phyloP scores from a whole-genome alignment of 257 asterid genomes.

The Solanum appendiculatum region DNA sequence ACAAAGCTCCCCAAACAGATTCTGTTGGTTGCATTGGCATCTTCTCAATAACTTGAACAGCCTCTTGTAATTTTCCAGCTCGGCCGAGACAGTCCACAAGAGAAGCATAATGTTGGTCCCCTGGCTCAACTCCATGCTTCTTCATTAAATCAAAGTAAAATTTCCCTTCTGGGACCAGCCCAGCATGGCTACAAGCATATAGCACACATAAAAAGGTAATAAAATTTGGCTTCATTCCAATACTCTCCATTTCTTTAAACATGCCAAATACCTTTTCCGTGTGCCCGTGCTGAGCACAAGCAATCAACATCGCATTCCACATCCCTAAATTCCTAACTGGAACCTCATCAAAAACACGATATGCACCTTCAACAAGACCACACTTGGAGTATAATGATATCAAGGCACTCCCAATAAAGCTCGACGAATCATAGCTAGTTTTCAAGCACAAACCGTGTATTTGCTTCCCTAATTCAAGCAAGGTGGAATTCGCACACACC shows the following conservation, averaged over 20 bases:
- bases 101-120: constrained; percentile 73
- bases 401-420: constrained; percentile 70
- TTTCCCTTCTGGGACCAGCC: constrained; percentile 58
- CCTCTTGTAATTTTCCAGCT: constrained; percentile 73
- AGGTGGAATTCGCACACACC: constrained; percentile 70
- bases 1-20: constrained; percentile 78
- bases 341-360: constrained; percentile 49
- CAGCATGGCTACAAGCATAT: constrained; percentile 80
- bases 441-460: constrained; percentile 70
- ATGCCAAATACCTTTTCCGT: constrained; percentile 43
- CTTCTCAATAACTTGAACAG: constrained; percentile 42
- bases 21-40: constrained; percentile 83
- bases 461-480: constrained; percentile 70
- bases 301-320: constrained; percentile 76
- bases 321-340: constrained; percentile 50
- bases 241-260: constrained; percentile 36
- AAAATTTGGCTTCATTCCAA: constrained; percentile 52
- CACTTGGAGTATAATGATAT: constrained; percentile 76
- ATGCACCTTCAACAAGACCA: constrained; percentile 64
- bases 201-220: constrained; percentile 62
- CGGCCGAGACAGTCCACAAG: constrained; percentile 88
- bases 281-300: constrained; percentile 74
- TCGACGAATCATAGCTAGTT: constrained; percentile 29
- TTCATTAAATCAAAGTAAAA: constrained; percentile 55
- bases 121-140: constrained; percentile 48